Percentiles rank a stretch among this genome's conserved stretches.
phyloP scores from a whole-genome alignment of 2,329 filamentous ascomycete genomes.

The Metarhizium anisopliae region DNA sequence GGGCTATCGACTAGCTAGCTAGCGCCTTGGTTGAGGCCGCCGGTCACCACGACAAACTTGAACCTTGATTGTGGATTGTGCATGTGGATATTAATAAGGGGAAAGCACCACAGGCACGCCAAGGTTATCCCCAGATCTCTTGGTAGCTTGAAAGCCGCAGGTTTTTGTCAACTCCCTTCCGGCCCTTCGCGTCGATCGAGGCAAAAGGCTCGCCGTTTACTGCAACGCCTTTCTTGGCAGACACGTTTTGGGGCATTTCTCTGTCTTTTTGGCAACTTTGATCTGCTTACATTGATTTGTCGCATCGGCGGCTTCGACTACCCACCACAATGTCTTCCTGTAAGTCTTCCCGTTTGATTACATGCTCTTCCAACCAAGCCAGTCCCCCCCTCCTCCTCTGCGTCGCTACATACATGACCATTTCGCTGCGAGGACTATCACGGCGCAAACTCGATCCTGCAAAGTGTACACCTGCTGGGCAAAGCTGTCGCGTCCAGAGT shows the following conservation, averaged over 20 bases:
- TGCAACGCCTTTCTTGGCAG: neutral
- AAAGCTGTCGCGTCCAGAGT: neutral
- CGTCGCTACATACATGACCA: no score
- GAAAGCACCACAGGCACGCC: neutral
- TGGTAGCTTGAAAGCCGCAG: neutral
- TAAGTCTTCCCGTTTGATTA: neutral
- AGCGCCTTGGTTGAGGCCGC: neutral
- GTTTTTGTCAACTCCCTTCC: neutral
- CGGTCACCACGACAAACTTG: neutral
- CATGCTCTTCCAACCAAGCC: neutral
- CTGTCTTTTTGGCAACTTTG: neutral
- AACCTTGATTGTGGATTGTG: neutral
- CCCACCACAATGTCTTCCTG: constrained; percentile 2
- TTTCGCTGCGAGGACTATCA: neutral
- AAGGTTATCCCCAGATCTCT: neutral
- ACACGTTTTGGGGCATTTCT: neutral
- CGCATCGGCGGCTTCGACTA: neutral
- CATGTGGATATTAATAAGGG: neutral
- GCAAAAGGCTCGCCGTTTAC: neutral
- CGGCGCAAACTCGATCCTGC: neutral
- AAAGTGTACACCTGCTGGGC: neutral
- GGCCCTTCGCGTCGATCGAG: neutral
- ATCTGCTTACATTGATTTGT: neutral
- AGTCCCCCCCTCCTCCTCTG: no score
- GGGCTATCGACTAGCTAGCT: neutral